Percentiles rank a stretch among this genome's conserved stretches.
phyloP scores from a whole-genome alignment of 2,329 filamentous ascomycete genomes.

The Sporothrix pseudoabietina region DNA sequence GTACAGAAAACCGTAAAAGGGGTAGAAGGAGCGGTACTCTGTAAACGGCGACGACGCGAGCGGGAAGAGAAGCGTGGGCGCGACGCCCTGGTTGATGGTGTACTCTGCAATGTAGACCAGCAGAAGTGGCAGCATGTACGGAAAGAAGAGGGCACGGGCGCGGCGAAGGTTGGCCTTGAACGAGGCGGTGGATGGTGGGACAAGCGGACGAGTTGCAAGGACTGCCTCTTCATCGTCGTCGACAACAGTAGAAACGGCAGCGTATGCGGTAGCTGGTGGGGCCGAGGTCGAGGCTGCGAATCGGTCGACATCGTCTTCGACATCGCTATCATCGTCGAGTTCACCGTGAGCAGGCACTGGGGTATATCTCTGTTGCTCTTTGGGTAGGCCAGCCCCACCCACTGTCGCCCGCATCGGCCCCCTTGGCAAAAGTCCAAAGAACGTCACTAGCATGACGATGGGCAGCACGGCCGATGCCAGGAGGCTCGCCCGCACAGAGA shows the following conservation, averaged over 20 bases:
- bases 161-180: conserved; percentile 60
- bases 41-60: conserved; percentile 73
- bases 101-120: conserved; percentile 96
- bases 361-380: conserved; percentile 37
- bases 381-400: conserved; percentile 15
- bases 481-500: conserved; percentile 73
- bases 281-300: conserved; percentile 35
- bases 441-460: conserved; percentile 78
- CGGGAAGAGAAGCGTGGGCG: conserved; percentile 87
- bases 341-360: conserved; percentile 43
- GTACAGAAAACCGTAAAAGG: conserved; percentile 92
- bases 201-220: background rate
- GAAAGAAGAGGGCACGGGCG: conserved; percentile 69
- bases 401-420: conserved; percentile 59
- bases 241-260: background rate
- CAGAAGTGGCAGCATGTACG: conserved; percentile 85
- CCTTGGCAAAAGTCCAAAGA: conserved; percentile 77
- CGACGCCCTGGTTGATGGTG: conserved; percentile 93
- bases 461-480: conserved; percentile 79
- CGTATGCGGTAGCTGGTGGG: background rate
- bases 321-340: conserved; percentile 41
- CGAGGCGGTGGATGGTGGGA: background rate
- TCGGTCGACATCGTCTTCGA: conserved; percentile 40
- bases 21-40: conserved; percentile 86
- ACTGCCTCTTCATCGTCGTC: background rate